These are phyloP conservation scores for Zymoseptoria crescenta DNA, from an alignment of 2,329 filamentous ascomycete genomes.

Conservation along the genomic window DNA sequence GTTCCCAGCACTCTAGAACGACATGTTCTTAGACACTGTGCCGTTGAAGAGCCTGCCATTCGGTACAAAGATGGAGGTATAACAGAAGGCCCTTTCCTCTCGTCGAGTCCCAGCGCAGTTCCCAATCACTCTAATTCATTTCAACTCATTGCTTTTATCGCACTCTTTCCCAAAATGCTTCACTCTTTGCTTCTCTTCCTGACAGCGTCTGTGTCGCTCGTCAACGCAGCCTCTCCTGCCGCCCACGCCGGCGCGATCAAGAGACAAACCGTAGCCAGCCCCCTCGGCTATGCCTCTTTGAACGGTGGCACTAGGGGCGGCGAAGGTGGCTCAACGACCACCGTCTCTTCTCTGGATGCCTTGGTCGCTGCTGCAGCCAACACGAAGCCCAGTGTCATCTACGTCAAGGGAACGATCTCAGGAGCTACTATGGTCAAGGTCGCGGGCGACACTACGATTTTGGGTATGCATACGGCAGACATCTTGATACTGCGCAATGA, in stretches of 20 bases:
- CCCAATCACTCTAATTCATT: neutral
- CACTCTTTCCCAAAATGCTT: neutral
- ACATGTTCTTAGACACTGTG: neutral
- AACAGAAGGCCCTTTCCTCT: neutral
- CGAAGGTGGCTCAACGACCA: conserved; percentile 38
- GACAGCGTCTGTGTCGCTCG: neutral
- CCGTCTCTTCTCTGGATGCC: conserved; percentile 39
- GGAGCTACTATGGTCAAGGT: conserved; percentile 25
- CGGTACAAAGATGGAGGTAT: neutral
- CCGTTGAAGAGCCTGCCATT: neutral
- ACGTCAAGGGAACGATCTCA: conserved; percentile 35
- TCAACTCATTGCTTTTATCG: neutral
- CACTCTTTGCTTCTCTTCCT: neutral
- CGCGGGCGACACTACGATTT: conserved; percentile 44
- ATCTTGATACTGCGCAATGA: neutral
- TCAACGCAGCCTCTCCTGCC: neutral
- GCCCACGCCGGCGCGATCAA: conserved; percentile 1
- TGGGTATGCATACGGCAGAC: conserved; percentile 30
- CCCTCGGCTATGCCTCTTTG: conserved; percentile 21
- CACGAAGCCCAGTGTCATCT: conserved; percentile 35
- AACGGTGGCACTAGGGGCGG: conserved; percentile 39
- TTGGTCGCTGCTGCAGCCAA: conserved; percentile 33
- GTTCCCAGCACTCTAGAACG: neutral
- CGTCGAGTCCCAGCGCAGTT: neutral
- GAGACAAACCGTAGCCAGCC: neutral